Percentiles rank a stretch among this genome's conserved stretches.
Conservation (phyloP, 208 protist species). For the Naegleria gruberi region DNA sequence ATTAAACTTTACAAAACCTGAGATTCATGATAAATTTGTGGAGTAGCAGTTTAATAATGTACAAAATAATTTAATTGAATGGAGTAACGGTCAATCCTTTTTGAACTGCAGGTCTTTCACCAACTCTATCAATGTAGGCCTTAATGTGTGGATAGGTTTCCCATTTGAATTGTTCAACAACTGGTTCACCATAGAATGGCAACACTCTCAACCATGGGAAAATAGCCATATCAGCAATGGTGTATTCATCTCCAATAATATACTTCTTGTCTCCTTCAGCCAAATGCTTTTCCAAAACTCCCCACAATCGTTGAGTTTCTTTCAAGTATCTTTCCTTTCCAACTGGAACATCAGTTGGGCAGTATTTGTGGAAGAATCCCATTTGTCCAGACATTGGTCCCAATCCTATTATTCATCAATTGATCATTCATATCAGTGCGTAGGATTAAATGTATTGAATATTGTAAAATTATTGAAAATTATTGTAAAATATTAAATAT, state of each 20-base stretch:
- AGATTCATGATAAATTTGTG: no score
- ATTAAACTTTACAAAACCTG: no score
- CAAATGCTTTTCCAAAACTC: constrained; percentile 48
- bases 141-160: constrained; percentile 33
- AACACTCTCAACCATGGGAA: constrained; percentile 30
- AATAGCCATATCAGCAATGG: constrained; percentile 50
- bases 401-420: constrained; percentile 40
- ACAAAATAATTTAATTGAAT: no score
- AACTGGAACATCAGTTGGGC: constrained; percentile 21
- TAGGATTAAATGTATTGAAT: no score
- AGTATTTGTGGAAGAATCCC: constrained; percentile 20
- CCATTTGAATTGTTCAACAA: constrained; percentile 5
- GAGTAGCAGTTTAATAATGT: no score
- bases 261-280: constrained; percentile 17
- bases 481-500: no score
- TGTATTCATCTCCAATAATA: constrained; percentile 45
- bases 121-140: constrained; percentile 26
- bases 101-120: constrained; percentile 37
- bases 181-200: background rate
- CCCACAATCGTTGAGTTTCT: constrained; percentile 40
- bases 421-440: no score
- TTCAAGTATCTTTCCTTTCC: constrained; percentile 39
- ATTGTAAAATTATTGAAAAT: no score
- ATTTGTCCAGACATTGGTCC: constrained; percentile 46
- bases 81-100: constrained; percentile 28